Conservation (phyloP, 148 eudicot species). For the Rhododendron griersonianum region DNA sequence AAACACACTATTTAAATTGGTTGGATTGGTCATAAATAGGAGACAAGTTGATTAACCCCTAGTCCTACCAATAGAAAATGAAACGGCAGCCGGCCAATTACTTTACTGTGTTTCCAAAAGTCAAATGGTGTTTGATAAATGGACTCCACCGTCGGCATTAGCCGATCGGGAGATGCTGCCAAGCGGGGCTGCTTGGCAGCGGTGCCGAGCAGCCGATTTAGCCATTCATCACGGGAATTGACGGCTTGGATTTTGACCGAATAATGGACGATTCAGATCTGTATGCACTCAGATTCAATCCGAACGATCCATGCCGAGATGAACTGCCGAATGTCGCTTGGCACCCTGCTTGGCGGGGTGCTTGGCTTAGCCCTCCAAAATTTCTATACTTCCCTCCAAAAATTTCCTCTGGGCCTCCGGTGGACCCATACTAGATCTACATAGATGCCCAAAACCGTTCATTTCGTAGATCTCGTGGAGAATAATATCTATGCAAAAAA, state of each 20-base stretch:
- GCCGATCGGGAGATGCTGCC: too few species aligned
- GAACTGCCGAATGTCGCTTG: too few species aligned
- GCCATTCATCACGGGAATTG: too few species aligned
- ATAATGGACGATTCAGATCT: too few species aligned
- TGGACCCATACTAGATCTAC: neutral
- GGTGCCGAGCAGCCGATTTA: too few species aligned
- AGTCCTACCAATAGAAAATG: neutral
- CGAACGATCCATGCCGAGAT: too few species aligned
- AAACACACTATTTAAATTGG: neutral
- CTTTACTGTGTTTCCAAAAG: neutral
- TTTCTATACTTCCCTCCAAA: too few species aligned
- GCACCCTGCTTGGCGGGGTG: too few species aligned
- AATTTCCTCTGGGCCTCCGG: neutral
- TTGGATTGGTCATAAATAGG: neutral
- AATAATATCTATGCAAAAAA: neutral
- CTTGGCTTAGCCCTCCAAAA: neutral
- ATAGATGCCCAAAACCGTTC: neutral
- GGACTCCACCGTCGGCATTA: neutral
- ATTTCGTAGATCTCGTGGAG: neutral
- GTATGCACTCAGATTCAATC: too few species aligned
- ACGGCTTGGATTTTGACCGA: fast-evolving
- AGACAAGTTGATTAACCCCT: neutral
- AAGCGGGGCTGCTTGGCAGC: too few species aligned
- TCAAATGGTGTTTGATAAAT: neutral
- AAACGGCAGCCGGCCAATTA: neutral